Base-by-base conservation (phyloP, 768 basidiomycete species). In the Pisolithus orientalis region DNA sequence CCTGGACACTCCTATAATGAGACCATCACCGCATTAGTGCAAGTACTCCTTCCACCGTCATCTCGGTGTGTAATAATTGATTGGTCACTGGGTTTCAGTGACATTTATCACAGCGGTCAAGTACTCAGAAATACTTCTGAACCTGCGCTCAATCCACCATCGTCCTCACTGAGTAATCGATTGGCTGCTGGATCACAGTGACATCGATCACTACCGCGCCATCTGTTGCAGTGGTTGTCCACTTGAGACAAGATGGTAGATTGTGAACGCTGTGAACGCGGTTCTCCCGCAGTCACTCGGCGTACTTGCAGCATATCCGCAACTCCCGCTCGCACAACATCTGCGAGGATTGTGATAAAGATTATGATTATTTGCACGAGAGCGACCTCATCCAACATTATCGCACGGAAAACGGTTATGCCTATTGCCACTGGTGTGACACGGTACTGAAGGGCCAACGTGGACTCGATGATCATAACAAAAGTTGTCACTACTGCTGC, bases 401-500 rank as follows among this genome's bases (percentile, higher is more conserved):
- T 51, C 52, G 68, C 0, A 37, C 34, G 11, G 34, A 14, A 34
- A 34, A 62, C 1, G 45, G 28, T 0, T 79, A 82, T 58, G 44
- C 52, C 40, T 73, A 65, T 47, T 81, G 80, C 60, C 21, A 25
- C 0, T 5, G 39, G 0, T 80, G 80, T 59, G 56, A 60, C 39
- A 65, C 57, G 56, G 29, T 77, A 37, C 78, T 80, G 63, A 56
- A 57, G 38, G 67, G 59, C 47, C 66, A 67, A 4, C 0, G 55
- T 16, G 73, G 69, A 1, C 63, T 80, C 8, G 59, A 67, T 28
- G 71, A 76, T 43, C 79, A 80, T 54, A 73, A 71, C 50, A 61
- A 68, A 34, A 71, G 77, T 53, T 75, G 4, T 17, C 75, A 78
- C 28, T 57, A 67, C 45, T 79, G 75, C 56, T 80, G 82, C 58